Percentiles rank a stretch among this genome's conserved stretches.
Evolutionary conservation across 208 protist genomes (phyloP).

Genomic region (Novymonas esmeraldas): DNA sequence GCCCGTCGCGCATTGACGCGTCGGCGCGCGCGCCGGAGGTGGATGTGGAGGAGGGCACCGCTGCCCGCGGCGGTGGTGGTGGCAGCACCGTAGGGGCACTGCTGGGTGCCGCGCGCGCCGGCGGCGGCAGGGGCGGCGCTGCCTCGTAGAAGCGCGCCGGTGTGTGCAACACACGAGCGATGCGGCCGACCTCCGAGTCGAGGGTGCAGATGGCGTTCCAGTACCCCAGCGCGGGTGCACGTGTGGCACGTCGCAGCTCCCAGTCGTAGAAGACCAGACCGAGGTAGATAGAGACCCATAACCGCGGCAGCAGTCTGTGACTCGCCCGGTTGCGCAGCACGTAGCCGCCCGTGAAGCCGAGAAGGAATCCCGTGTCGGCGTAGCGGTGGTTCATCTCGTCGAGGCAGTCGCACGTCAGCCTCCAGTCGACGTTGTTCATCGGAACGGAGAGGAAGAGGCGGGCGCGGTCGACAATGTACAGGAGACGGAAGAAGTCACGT

Average conservation of each 20-base stretch:
- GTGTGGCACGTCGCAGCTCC: slow-evolving; percentile 52
- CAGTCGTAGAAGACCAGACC: slow-evolving; percentile 75
- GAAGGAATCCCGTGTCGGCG: slow-evolving; percentile 71
- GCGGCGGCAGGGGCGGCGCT: no score
- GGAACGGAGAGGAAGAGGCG: slow-evolving; percentile 18
- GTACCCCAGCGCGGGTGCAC: slow-evolving; percentile 62
- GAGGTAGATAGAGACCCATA: slow-evolving; percentile 60
- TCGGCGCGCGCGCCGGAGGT: not conserved
- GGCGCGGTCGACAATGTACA: slow-evolving; percentile 39
- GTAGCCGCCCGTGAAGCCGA: slow-evolving; percentile 51
- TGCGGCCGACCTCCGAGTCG: slow-evolving; percentile 56
- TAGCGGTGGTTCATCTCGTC: slow-evolving; percentile 82
- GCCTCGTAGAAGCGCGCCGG: slow-evolving; percentile 66
- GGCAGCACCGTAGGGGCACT: not conserved
- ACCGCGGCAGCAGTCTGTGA: slow-evolving; percentile 41
- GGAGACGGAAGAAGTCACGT: slow-evolving; percentile 65
- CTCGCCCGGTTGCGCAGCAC: slow-evolving; percentile 39
- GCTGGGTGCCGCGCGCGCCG: not conserved
- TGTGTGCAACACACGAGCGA: slow-evolving; percentile 58
- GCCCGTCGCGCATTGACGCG: not conserved
- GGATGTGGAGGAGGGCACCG: not conserved
- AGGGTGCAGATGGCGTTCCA: slow-evolving; percentile 76
- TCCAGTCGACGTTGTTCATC: slow-evolving; percentile 60
- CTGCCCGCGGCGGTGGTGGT: not conserved
- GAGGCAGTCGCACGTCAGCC: slow-evolving; percentile 71